Evolutionary conservation across 2,329 filamentous ascomycete species (phyloP).

Genomic region (Fusarium foetens): DNA sequence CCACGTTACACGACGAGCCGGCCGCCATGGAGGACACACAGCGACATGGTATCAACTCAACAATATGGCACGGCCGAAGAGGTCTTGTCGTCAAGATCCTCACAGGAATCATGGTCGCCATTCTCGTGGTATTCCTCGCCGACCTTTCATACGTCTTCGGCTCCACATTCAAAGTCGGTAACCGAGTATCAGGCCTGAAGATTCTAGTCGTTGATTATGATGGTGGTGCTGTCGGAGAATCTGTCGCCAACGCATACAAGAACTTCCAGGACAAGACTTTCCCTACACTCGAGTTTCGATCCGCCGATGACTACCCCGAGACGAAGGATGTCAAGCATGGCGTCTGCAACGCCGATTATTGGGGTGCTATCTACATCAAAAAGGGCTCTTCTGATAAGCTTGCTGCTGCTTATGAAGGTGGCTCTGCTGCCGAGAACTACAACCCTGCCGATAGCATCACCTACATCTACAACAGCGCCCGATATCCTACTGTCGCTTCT

Average conservation of each 20-base stretch:
- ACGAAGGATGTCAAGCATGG: slow-evolving; percentile 44
- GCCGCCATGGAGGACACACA: neutral
- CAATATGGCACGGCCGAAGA: slow-evolving; percentile 21
- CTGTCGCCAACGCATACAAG: slow-evolving; percentile 49
- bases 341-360: slow-evolving; percentile 51
- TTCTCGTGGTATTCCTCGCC: slow-evolving; percentile 39
- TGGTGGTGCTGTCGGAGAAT: slow-evolving; percentile 47
- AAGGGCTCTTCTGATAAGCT: slow-evolving; percentile 48
- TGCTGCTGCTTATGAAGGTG: slow-evolving; percentile 42
- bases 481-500: slow-evolving; percentile 48
- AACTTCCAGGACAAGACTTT: slow-evolving; percentile 45
- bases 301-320: slow-evolving; percentile 41
- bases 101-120: slow-evolving; percentile 21
- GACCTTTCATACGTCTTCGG: slow-evolving; percentile 51
- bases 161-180: slow-evolving; percentile 40
- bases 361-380: slow-evolving; percentile 51
- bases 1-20: slow-evolving; percentile 25
- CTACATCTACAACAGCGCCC: slow-evolving; percentile 52
- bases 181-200: slow-evolving; percentile 42
- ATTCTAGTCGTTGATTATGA: slow-evolving; percentile 48
- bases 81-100: slow-evolving; percentile 22
- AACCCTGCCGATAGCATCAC: slow-evolving; percentile 47
- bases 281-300: slow-evolving; percentile 47
- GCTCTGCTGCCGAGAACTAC: slow-evolving; percentile 41
- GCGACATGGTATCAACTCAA: slow-evolving; percentile 19